These are phyloP conservation scores for Pichia sp. DNA, from an alignment of 1,139 yeast species.

Conservation along the genomic window DNA sequence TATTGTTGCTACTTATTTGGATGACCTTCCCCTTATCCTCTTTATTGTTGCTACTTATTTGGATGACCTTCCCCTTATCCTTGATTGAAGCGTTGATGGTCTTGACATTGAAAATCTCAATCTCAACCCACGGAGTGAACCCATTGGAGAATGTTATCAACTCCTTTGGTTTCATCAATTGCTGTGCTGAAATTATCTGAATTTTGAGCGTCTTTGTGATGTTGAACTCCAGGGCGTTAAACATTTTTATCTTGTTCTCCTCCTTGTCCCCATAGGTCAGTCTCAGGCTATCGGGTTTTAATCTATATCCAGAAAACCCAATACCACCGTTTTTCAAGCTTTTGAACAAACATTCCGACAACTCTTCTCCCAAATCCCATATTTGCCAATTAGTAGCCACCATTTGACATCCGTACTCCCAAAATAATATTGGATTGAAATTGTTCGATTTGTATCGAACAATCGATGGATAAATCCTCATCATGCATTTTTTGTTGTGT, in stretches of 20 bases:
- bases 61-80: neutral
- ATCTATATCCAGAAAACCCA: slow-evolving; percentile 61
- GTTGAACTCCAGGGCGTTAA: slow-evolving; percentile 10
- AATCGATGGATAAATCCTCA: slow-evolving; percentile 85
- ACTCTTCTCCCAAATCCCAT: slow-evolving; percentile 78
- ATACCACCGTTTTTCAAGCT: slow-evolving; percentile 16
- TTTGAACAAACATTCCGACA: slow-evolving; percentile 80
- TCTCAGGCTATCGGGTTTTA: slow-evolving; percentile 46
- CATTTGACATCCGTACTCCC: slow-evolving; percentile 87
- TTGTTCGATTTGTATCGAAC: slow-evolving; percentile 71
- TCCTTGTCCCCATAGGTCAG: slow-evolving; percentile 12
- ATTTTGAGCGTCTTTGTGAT: slow-evolving; percentile 27
- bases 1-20: no score
- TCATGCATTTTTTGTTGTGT: slow-evolving; percentile 67
- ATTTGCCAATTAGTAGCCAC: slow-evolving; percentile 98
- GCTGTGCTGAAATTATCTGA: slow-evolving; percentile 73
- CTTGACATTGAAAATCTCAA: slow-evolving; percentile 45
- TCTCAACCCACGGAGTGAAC: slow-evolving; percentile 49
- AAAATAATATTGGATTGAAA: slow-evolving; percentile 67
- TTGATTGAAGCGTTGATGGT: slow-evolving; percentile 5
- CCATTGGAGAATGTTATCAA: slow-evolving; percentile 32
- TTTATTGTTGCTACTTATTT: neutral
- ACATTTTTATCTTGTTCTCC: slow-evolving; percentile 9
- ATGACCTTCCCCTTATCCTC: no score
- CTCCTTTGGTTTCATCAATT: slow-evolving; percentile 60